Percentiles rank a stretch among this genome's conserved stretches.
Evolutionary conservation across 176 grass and related monocot genomes (phyloP).

Genomic region (Miscanthus lutarioriparius): DNA sequence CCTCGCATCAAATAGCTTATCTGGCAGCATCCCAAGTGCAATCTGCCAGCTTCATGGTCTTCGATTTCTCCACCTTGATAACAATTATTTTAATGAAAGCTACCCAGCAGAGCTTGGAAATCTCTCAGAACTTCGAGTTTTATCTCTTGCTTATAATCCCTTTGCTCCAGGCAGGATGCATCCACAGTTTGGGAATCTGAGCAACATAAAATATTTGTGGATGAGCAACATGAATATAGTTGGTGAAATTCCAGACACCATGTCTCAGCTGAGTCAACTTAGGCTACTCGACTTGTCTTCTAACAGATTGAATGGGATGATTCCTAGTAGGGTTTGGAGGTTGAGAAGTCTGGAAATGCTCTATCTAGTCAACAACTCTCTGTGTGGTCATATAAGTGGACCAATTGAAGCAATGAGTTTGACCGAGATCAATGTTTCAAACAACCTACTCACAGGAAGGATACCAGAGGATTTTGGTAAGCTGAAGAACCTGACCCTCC

Average conservation of each 20-base stretch:
- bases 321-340: not conserved
- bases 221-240: slow-evolving; percentile 28
- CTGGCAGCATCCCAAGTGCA: not conserved
- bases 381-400: not conserved
- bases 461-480: slow-evolving; percentile 6
- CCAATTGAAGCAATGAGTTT: not conserved
- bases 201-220: slow-evolving; percentile 28
- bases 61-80: not conserved
- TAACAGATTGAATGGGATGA: slow-evolving; percentile 13
- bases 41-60: not conserved
- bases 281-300: slow-evolving; percentile 16
- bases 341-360: not conserved
- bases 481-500: not conserved
- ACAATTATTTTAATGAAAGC: not conserved
- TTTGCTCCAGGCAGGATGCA: slow-evolving; percentile 30
- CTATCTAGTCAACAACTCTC: not conserved
- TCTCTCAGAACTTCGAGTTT: not conserved
- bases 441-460: not conserved
- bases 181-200: slow-evolving; percentile 40
- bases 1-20: not conserved
- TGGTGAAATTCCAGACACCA: slow-evolving; percentile 38
- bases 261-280: slow-evolving; percentile 16
- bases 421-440: not conserved
- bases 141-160: not conserved
- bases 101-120: not conserved